phyloP scores from a whole-genome alignment of 192 early-diverging fungal species.

The Fimicolochytrium jonesii region DNA sequence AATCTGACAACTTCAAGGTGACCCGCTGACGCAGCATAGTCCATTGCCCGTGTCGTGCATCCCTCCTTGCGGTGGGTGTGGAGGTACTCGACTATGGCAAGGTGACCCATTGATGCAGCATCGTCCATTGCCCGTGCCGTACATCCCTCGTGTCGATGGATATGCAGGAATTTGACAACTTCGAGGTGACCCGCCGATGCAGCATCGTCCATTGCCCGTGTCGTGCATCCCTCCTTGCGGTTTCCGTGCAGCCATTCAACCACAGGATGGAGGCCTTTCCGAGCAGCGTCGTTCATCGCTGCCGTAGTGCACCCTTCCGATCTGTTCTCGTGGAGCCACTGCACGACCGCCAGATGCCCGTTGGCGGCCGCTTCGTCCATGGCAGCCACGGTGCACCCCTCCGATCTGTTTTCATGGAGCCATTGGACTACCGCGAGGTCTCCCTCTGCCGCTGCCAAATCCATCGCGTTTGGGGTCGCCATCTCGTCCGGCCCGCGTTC shows the following conservation, averaged over 20 bases:
- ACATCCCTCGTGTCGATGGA: slow-evolving; percentile 26
- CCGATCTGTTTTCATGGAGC: slow-evolving; percentile 23
- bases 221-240: slow-evolving; percentile 15
- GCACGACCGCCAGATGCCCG: slow-evolving; percentile 14
- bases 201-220: slow-evolving; percentile 29
- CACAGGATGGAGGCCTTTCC: slow-evolving; percentile 15
- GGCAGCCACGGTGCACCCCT: slow-evolving; percentile 23
- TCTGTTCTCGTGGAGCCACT: slow-evolving; percentile 7
- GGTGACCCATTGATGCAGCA: slow-evolving; percentile 17
- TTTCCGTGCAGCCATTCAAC: slow-evolving; percentile 15
- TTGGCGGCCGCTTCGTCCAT: slow-evolving; percentile 13
- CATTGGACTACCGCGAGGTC: slow-evolving; percentile 23
- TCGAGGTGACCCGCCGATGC: slow-evolving; percentile 12
- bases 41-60: slow-evolving; percentile 28
- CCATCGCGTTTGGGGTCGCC: too few relatives aligned
- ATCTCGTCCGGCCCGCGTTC: too few relatives aligned
- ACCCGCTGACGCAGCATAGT: slow-evolving; percentile 11
- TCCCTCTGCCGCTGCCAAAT: slow-evolving; percentile 18
- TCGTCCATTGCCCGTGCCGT: slow-evolving; percentile 17
- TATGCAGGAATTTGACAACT: slow-evolving; percentile 24
- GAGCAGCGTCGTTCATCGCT: slow-evolving; percentile 23
- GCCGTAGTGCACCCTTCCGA: slow-evolving; percentile 12
- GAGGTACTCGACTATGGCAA: slow-evolving; percentile 16
- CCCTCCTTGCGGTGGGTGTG: slow-evolving; percentile 10
- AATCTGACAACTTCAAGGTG: slow-evolving; percentile 24